Evolutionary conservation across 768 basidiomycete genomes (phyloP), one percentile per base, ranked within the genome.

Genomic region (Mycena sanguinolenta): DNA sequence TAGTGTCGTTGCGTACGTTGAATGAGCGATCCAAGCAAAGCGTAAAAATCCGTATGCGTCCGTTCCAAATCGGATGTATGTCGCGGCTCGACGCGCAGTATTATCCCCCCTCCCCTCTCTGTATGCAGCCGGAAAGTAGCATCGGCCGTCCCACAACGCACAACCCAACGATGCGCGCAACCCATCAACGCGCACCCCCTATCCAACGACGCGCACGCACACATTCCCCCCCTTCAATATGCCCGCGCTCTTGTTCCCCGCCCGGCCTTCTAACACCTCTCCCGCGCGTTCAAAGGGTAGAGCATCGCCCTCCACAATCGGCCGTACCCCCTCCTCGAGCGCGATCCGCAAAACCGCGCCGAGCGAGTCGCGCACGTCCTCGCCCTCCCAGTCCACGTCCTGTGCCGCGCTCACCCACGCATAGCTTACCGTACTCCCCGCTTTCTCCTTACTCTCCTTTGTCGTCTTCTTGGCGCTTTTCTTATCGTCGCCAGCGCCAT

Each of bases 371-470:
- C 89, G 83, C 62, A 95, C 86, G 77, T 94, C 91, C 65, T 89
- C 86, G 30, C 95, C 95, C 75, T 95, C 92, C 86, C 90, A 91
- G 78, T 95, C 95, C 34, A 95, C 89, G 76, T 95, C 95, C 69
- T 92, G 92, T 39, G 89, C 89, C 44, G 90, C 82, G 76, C 88
- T 91, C n/a, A 95, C 88, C 94, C 94, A 96, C 23, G 91, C 89
- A 78, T 95, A 95, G 55, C 89, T 90, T 32, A 94, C 89, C 66
- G 84, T 30, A 66, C 57, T 83, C 27, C 46, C 27, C 34, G 34
- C 27, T 19, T 34, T 34, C 58, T 82, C 78, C 23, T 80, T 73
- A 53, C 80, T 76, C 70, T 77, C 54, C 55, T 36, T 55, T 73
- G 63, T 84, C 27, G 44, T 2, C 25, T 16, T 27, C 12, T 65